These are phyloP conservation scores for Cercophora scortea DNA, from an alignment of 495 filamentous ascomycete species.

Conservation along the genomic window DNA sequence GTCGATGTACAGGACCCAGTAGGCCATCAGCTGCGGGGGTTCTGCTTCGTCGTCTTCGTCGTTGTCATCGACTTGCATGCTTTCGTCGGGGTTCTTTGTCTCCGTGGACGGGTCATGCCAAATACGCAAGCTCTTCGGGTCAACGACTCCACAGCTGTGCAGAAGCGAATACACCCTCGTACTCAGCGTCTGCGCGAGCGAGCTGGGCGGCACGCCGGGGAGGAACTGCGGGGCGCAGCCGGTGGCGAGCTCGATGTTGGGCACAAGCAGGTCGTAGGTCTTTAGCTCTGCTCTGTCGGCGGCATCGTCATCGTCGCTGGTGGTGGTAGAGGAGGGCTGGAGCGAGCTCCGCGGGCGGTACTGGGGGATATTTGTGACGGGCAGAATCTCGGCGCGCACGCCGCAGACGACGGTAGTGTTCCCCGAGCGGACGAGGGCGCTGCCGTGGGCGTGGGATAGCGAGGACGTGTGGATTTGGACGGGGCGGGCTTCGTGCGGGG, in stretches of 20 bases:
- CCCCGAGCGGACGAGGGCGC: conserved; percentile 76
- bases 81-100: conserved; percentile 14
- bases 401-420: conserved; percentile 91
- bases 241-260: conserved; percentile 84
- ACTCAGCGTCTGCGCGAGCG: conserved; percentile 73
- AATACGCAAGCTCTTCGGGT: conserved; percentile 56
- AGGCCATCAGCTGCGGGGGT: conserved; percentile 60
- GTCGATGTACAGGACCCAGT: conserved; percentile 93
- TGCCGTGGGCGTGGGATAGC: conserved; percentile 80
- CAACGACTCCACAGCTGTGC: conserved; percentile 56
- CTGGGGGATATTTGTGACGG: conserved; percentile 58
- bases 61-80: conserved; percentile 36
- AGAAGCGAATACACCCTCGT: conserved; percentile 70
- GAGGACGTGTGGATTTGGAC: conserved; percentile 68
- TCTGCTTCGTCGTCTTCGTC: conserved; percentile 33
- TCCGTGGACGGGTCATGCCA: conserved; percentile 51
- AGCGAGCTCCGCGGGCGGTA: conserved; percentile 35
- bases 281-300: conserved; percentile 30
- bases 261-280: conserved; percentile 71
- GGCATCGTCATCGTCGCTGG: neutral
- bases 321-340: conserved; percentile 9
- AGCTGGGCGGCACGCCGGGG: conserved; percentile 71
- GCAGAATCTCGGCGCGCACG: conserved; percentile 77
- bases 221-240: conserved; percentile 81
- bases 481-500: conserved; percentile 57